phyloP scores from a whole-genome alignment of 805 yeast species.

The Candida xiaguanensis region DNA sequence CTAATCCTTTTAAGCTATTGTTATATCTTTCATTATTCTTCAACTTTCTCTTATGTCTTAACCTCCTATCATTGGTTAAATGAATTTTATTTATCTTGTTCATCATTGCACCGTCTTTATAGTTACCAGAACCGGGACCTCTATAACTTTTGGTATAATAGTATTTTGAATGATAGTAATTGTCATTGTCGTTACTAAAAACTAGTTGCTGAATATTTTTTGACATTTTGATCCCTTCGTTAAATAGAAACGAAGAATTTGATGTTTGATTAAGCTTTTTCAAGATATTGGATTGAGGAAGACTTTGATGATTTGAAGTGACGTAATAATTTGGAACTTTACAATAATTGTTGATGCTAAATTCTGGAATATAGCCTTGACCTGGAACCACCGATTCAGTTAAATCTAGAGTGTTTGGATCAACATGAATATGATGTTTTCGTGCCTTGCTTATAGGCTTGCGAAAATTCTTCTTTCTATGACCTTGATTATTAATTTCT shows the following conservation, averaged over 20 bases:
- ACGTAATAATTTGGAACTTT: slow-evolving; percentile 41
- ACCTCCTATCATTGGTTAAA: slow-evolving; percentile 13
- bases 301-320: slow-evolving; percentile 23
- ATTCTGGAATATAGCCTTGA: slow-evolving; percentile 41
- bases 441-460: slow-evolving; percentile 13
- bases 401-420: slow-evolving; percentile 39
- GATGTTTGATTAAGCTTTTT: slow-evolving; percentile 17
- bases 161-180: slow-evolving; percentile 32
- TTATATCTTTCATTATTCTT: slow-evolving; percentile 12
- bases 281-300: slow-evolving; percentile 8
- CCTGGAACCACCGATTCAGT: slow-evolving; percentile 40
- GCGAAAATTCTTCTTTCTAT: slow-evolving; percentile 13
- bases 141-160: slow-evolving; percentile 38
- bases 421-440: slow-evolving; percentile 29
- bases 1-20: slow-evolving; percentile 33
- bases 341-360: slow-evolving; percentile 36
- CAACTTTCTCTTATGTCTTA: slow-evolving; percentile 7
- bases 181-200: slow-evolving; percentile 33
- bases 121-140: slow-evolving; percentile 45
- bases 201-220: slow-evolving; percentile 34
- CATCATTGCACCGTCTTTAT: slow-evolving; percentile 41
- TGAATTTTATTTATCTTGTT: slow-evolving; percentile 37
- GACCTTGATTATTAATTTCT: slow-evolving; percentile 8
- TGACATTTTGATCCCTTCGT: slow-evolving; percentile 25
- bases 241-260: slow-evolving; percentile 20